A percentile compares a stretch with the other conserved stretches of the same genome.
Conservation (phyloP, 495 filamentous ascomycete genomes). For the Hyaloscypha bicolor region DNA sequence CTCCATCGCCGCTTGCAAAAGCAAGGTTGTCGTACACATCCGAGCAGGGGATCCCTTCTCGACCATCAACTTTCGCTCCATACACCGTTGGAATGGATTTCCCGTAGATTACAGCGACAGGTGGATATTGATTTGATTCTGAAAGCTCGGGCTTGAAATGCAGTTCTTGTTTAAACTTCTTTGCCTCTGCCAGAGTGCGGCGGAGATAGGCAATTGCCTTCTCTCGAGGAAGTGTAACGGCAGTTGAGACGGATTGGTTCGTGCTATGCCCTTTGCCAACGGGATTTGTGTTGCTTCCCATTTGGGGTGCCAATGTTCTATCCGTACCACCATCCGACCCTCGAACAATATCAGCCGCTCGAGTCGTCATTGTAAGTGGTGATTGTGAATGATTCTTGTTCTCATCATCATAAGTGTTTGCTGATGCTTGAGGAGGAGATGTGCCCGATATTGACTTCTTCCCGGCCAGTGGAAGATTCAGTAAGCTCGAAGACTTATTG, state of each 20-base stretch:
- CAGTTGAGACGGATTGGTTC: constrained; percentile 42
- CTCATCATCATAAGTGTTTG: neutral
- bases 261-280: constrained; percentile 26
- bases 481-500: constrained; percentile 24
- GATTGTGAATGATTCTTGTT: constrained; percentile 4
- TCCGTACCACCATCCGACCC: constrained; percentile 41
- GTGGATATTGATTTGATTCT: constrained; percentile 73
- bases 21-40: constrained; percentile 88
- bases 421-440: constrained; percentile 6
- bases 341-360: constrained; percentile 31
- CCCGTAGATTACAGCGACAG: constrained; percentile 82
- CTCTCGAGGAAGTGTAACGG: constrained; percentile 35
- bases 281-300: constrained; percentile 41
- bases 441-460: constrained; percentile 22
- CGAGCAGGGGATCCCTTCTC: constrained; percentile 68
- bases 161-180: constrained; percentile 74
- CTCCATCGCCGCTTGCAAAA: constrained; percentile 87
- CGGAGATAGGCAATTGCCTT: constrained; percentile 64
- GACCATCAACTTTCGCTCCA: constrained; percentile 68
- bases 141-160: constrained; percentile 60
- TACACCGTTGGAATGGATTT: constrained; percentile 85
- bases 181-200: constrained; percentile 71
- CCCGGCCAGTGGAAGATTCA: constrained; percentile 34
- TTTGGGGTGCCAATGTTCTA: constrained; percentile 50
- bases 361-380: constrained; percentile 30